Conservation (phyloP, 2,329 filamentous ascomycete species). For the Paraphaeosphaeria sporulosa region DNA sequence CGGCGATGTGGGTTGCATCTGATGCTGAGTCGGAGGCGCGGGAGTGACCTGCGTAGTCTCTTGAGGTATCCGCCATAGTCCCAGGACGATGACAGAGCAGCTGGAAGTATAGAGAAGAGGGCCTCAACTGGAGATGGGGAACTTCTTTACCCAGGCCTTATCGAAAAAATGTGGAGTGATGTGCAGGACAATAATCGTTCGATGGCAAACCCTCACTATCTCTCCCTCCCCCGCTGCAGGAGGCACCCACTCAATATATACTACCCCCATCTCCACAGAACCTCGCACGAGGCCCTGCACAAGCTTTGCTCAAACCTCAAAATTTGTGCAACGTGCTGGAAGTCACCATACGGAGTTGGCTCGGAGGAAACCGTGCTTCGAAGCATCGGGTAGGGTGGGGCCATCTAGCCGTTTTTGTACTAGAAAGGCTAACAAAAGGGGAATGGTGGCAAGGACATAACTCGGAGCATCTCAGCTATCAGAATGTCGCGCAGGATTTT, state of each 20-base stretch:
- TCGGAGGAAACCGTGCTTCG: not conserved
- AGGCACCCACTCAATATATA: not conserved
- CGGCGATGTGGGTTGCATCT: constrained; percentile 24
- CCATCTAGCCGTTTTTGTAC: not conserved
- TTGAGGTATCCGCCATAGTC: constrained; percentile 16
- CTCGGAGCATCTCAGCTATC: constrained; percentile 12
- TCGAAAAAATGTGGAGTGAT: not conserved
- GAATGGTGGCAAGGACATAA: constrained; percentile 13
- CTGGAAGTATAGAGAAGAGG: not conserved
- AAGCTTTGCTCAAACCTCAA: not conserved
- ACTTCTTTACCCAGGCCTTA: not conserved
- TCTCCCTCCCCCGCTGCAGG: not conserved
- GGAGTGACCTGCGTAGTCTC: constrained; percentile 9
- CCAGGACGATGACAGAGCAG: not conserved
- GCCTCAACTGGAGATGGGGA: not conserved
- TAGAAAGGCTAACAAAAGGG: not conserved
- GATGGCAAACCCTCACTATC: not conserved
- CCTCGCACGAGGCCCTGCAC: constrained; percentile 6
- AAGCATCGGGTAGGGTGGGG: not conserved
- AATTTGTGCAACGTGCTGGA: not conserved
- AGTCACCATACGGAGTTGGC: constrained; percentile 5
- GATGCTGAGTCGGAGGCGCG: constrained; percentile 22
- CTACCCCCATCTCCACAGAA: constrained; percentile 6
- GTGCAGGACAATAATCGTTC: not conserved
- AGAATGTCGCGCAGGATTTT: constrained; percentile 5